Percentiles rank a stretch among this genome's conserved stretches.
phyloP scores from a whole-genome alignment of 805 yeast genomes.

The Yamadazyma olivae region DNA sequence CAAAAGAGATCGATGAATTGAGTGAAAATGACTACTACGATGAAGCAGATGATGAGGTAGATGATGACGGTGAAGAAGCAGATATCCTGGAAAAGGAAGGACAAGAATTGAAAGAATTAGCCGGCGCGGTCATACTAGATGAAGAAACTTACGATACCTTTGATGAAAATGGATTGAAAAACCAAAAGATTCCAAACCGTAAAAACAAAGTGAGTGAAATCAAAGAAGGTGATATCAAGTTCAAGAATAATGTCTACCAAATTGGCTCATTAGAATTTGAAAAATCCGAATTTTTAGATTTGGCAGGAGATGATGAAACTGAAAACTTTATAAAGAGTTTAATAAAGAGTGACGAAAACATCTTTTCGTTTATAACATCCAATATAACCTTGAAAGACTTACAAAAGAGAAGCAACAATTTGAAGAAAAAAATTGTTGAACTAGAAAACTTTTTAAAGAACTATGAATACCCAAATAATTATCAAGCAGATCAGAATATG shows the following conservation, averaged over 20 bases:
- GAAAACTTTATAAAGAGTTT: constrained; percentile 54
- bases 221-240: constrained; percentile 17
- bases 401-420: constrained; percentile 36
- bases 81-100: constrained; percentile 2
- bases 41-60: constrained; percentile 4
- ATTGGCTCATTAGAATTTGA: constrained; percentile 50
- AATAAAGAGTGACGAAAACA: constrained; percentile 25
- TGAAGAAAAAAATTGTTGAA: constrained; percentile 27
- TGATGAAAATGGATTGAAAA: constrained; percentile 1
- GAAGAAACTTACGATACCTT: constrained; percentile 4
- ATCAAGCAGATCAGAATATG: constrained; percentile 17
- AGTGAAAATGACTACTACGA: constrained; percentile 4
- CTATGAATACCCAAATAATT: constrained; percentile 31
- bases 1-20: constrained; percentile 6
- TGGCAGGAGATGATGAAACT: constrained; percentile 44
- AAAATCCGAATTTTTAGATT: constrained; percentile 46
- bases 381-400: constrained; percentile 41
- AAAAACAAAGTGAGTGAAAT: constrained; percentile 5
- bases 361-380: constrained; percentile 39
- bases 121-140: not conserved
- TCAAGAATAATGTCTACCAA: constrained; percentile 34
- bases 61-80: constrained; percentile 2
- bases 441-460: constrained; percentile 28
- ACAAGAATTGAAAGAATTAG: not conserved
- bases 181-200: constrained; percentile 2